phyloP scores from a whole-genome alignment of 352 stramenopile species.

The Phytopythium delawarense region DNA sequence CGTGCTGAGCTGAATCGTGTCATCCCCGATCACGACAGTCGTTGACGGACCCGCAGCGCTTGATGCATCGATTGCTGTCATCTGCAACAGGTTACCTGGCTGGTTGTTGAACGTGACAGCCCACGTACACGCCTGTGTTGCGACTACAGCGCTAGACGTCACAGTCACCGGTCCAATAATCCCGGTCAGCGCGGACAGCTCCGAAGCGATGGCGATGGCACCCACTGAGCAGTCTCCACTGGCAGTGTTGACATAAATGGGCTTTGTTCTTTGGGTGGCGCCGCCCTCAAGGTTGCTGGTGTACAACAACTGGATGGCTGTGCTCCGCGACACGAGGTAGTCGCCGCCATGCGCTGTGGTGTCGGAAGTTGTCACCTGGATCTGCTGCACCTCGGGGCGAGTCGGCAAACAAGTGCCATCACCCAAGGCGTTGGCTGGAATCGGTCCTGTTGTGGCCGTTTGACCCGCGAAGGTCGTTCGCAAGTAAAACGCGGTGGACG shows the following conservation, averaged over 20 bases:
- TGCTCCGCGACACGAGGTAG: conserved; percentile 78
- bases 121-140: conserved; percentile 83
- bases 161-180: conserved; percentile 51
- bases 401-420: conserved; percentile 60
- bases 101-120: conserved; percentile 87
- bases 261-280: conserved; percentile 55
- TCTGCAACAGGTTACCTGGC: conserved; percentile 78
- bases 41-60: conserved; percentile 27
- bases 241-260: conserved; percentile 80
- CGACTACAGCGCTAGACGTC: conserved; percentile 29
- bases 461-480: conserved; percentile 39
- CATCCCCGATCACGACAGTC: conserved; percentile 61
- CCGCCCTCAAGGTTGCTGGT: conserved; percentile 53
- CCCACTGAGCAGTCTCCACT: conserved; percentile 80
- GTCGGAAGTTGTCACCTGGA: conserved; percentile 87
- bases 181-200: conserved; percentile 40
- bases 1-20: conserved; percentile 79
- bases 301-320: conserved; percentile 88
- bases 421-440: conserved; percentile 72
- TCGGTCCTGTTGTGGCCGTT: conserved; percentile 65
- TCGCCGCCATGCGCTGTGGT: conserved; percentile 89
- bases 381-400: conserved; percentile 85
- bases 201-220: conserved; percentile 39
- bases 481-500: conserved; percentile 39
- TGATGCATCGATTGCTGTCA: conserved; percentile 58